Evolutionary conservation across 306 rosid species (phyloP).

Genomic region (Trifolium dubium): DNA sequence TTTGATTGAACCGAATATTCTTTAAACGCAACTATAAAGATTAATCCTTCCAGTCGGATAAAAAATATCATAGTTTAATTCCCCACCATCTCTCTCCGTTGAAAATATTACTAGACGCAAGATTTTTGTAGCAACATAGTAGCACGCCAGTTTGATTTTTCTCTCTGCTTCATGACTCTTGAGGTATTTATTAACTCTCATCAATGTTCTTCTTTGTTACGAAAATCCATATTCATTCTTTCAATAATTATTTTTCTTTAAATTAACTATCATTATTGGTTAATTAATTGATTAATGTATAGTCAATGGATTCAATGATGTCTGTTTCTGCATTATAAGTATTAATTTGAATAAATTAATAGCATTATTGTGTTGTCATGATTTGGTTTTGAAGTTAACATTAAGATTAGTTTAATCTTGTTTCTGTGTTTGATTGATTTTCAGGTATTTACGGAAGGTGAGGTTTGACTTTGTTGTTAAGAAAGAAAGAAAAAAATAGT

Average conservation of each 20-base stretch:
- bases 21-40: no score
- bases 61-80: background rate
- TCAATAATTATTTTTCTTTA: slow-evolving; percentile 28
- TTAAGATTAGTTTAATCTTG: slow-evolving; percentile 49
- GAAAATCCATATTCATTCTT: background rate
- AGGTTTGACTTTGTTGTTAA: slow-evolving; percentile 71
- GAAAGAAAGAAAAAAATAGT: background rate
- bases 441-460: slow-evolving; percentile 75
- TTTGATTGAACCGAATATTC: no score
- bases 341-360: slow-evolving; percentile 1
- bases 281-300: slow-evolving; percentile 16
- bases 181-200: slow-evolving; percentile 39
- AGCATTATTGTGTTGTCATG: slow-evolving; percentile 2
- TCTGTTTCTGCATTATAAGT: slow-evolving; percentile 49
- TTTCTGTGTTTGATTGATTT: slow-evolving; percentile 64
- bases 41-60: no score
- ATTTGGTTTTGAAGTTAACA: slow-evolving; percentile 31
- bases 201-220: slow-evolving; percentile 18
- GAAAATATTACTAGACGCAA: slow-evolving; percentile 31
- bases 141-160: slow-evolving; percentile 33
- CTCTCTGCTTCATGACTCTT: slow-evolving; percentile 22
- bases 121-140: slow-evolving; percentile 28
- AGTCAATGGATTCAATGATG: slow-evolving; percentile 54
- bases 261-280: slow-evolving; percentile 37
- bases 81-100: slow-evolving; percentile 4